Conservation (phyloP, 2,329 filamentous ascomycete species). For the Westerdykella ornata region DNA sequence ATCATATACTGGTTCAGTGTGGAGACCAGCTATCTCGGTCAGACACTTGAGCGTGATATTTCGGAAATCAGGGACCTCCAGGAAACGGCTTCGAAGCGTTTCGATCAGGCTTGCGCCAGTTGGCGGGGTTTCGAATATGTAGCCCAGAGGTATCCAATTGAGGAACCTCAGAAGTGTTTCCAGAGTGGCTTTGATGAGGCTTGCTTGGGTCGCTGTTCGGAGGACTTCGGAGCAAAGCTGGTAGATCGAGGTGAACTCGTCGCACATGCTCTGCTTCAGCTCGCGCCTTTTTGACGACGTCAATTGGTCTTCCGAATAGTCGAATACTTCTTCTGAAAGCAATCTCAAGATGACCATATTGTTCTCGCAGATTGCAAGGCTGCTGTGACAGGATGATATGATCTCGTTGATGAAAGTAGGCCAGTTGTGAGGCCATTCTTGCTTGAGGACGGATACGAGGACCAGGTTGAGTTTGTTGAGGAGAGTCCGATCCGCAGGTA, state of each 20-base stretch:
- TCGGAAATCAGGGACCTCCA: conserved; percentile 89
- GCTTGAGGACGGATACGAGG: conserved; percentile 93
- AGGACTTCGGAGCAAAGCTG: conserved; percentile 94
- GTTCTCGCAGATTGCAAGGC: conserved; percentile 96
- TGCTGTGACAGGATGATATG: conserved; percentile 90
- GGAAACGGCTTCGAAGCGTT: conserved; percentile 83
- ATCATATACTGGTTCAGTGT: conserved; percentile 81
- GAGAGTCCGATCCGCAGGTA: conserved; percentile 77
- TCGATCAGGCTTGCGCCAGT: conserved; percentile 65
- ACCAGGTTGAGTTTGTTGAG: conserved; percentile 98
- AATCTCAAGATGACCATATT: conserved; percentile 98
- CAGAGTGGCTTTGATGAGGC: conserved; percentile 89
- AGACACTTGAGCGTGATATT: conserved; percentile 95
- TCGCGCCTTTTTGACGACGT: conserved; percentile 96
- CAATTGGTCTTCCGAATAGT: conserved; percentile 98
- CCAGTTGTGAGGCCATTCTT: conserved; percentile 99
- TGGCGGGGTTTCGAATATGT: conserved; percentile 89
- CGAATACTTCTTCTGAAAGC: conserved; percentile 96
- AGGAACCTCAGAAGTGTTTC: conserved; percentile 93
- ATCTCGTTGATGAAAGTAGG: conserved; percentile 99
- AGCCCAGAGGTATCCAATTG: conserved; percentile 98
- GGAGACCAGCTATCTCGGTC: conserved; percentile 91
- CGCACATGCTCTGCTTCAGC: conserved; percentile 96
- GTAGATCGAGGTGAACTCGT: conserved; percentile 97
- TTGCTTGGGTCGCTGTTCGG: conserved; percentile 79